These are phyloP conservation scores for Gossypium lobatum DNA, from an alignment of 441 rosid genomes.

Conservation along the genomic window DNA sequence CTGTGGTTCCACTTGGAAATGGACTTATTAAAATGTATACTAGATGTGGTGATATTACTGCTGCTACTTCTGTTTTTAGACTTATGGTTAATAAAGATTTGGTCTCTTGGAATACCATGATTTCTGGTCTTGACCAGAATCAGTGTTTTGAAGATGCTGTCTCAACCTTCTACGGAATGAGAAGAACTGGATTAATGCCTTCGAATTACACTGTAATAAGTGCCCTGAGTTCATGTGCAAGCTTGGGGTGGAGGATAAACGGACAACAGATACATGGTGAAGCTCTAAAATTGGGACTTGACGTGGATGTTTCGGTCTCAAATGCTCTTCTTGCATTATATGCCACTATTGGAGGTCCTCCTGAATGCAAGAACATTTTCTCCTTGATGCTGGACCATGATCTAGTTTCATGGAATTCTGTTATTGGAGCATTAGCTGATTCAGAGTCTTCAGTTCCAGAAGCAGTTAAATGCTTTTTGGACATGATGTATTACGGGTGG, in stretches of 20 bases:
- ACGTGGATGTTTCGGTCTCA: constrained; percentile 75
- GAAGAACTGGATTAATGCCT: constrained; percentile 44
- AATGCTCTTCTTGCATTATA: constrained; percentile 71
- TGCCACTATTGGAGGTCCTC: constrained; percentile 49
- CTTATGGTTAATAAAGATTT: constrained; percentile 59
- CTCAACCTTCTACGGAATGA: constrained; percentile 47
- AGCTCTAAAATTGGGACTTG: constrained; percentile 63
- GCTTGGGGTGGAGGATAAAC: constrained; percentile 49
- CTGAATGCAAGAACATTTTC: constrained; percentile 49
- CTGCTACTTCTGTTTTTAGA: constrained; percentile 51
- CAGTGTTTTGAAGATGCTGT: constrained; percentile 57
- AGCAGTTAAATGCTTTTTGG: constrained; percentile 44
- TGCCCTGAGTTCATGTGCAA: constrained; percentile 77
- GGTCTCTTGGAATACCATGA: constrained; percentile 87
- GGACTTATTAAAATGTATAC: constrained; percentile 87
- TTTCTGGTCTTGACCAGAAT: constrained; percentile 81
- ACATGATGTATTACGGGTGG: constrained; percentile 62
- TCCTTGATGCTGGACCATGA: constrained; percentile 57
- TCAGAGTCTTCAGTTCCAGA: constrained; percentile 41
- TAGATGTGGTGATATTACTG: constrained; percentile 54
- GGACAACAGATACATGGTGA: constrained; percentile 73
- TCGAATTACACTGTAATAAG: constrained; percentile 66
- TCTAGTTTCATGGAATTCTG: constrained; percentile 86
- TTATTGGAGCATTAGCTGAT: constrained; percentile 67
- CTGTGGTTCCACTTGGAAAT: constrained; percentile 56